A percentile compares a stretch with the other conserved stretches of the same genome.
These are phyloP conservation scores for Suhomyces coccinellae DNA, from an alignment of 1,139 yeast species.

Conservation along the genomic window DNA sequence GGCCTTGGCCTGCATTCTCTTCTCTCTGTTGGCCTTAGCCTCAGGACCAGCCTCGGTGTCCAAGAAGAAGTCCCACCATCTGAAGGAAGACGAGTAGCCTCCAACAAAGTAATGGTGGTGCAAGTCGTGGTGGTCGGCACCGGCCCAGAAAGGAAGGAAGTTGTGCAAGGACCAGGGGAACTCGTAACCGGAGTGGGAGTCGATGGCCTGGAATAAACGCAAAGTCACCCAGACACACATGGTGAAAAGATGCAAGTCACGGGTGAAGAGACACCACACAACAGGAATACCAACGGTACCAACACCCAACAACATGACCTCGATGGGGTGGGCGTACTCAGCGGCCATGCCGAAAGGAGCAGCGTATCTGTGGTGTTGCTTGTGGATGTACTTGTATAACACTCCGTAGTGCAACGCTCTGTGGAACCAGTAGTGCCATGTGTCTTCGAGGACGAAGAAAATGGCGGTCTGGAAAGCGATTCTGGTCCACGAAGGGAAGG, in stretches of 20 bases:
- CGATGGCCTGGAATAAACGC: slow-evolving; percentile 50
- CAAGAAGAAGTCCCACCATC: slow-evolving; percentile 49
- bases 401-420: slow-evolving; percentile 48
- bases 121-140: slow-evolving; percentile 52
- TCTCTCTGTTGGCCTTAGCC: slow-evolving; percentile 42
- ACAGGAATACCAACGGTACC: slow-evolving; percentile 53
- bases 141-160: slow-evolving; percentile 51
- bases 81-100: slow-evolving; percentile 45
- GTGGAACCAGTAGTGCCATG: slow-evolving; percentile 52
- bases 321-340: slow-evolving; percentile 51
- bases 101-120: slow-evolving; percentile 51
- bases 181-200: slow-evolving; percentile 50
- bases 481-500: slow-evolving; percentile 37
- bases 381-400: slow-evolving; percentile 49
- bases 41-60: slow-evolving; percentile 48
- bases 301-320: slow-evolving; percentile 45
- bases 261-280: slow-evolving; percentile 38
- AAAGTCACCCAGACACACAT: slow-evolving; percentile 44
- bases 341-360: slow-evolving; percentile 53
- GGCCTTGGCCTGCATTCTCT: slow-evolving; percentile 33
- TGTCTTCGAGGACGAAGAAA: slow-evolving; percentile 46
- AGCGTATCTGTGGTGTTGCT: slow-evolving; percentile 51
- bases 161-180: slow-evolving; percentile 51
- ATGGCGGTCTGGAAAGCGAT: slow-evolving; percentile 36
- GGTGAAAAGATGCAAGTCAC: slow-evolving; percentile 45